Conservation (phyloP, 305 asterid genomes). For the Solanum hybrid region DNA sequence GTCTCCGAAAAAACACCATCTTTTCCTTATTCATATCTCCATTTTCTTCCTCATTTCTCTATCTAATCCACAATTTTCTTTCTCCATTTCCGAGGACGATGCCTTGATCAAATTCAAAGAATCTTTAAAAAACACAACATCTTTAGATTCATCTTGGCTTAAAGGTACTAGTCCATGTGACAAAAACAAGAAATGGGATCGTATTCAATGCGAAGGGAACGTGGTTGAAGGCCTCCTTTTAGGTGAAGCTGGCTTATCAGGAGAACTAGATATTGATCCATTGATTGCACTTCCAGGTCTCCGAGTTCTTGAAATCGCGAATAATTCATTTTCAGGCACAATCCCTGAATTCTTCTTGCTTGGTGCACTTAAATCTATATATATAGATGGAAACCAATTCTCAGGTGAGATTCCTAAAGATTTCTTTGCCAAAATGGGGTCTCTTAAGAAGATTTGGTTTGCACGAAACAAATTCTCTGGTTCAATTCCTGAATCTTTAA, state of each 20-base stretch:
- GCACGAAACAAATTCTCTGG: conserved; percentile 44
- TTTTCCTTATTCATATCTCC: conserved; percentile 3
- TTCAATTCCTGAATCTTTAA: conserved; percentile 42
- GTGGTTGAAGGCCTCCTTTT: conserved; percentile 34
- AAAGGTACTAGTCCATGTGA: conserved; percentile 51
- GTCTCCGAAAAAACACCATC: conserved; percentile 5
- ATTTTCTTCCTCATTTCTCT: conserved; percentile 13
- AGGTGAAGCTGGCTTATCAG: conserved; percentile 30
- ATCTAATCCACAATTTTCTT: conserved; percentile 5
- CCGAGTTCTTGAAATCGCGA: conserved; percentile 39
- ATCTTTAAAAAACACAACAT: conserved; percentile 25
- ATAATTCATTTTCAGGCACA: conserved; percentile 49
- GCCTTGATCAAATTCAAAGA: conserved; percentile 54
- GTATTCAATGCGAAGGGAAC: conserved; percentile 38
- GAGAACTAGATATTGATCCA: conserved; percentile 24
- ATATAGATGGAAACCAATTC: conserved; percentile 32
- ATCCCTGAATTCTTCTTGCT: conserved; percentile 52
- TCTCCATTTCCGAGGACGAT: conserved; percentile 30
- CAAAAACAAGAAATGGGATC: conserved; percentile 30
- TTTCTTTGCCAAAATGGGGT: conserved; percentile 42
- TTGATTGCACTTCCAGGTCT: conserved; percentile 30
- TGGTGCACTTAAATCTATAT: conserved; percentile 38
- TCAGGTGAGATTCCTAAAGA: conserved; percentile 41
- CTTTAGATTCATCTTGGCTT: conserved; percentile 54
- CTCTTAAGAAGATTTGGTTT: conserved; percentile 49